Percentiles rank a stretch among this genome's conserved stretches.
phyloP scores from a whole-genome alignment of 2,329 filamentous ascomycete genomes.

The Nannizziopsis barbatae region DNA sequence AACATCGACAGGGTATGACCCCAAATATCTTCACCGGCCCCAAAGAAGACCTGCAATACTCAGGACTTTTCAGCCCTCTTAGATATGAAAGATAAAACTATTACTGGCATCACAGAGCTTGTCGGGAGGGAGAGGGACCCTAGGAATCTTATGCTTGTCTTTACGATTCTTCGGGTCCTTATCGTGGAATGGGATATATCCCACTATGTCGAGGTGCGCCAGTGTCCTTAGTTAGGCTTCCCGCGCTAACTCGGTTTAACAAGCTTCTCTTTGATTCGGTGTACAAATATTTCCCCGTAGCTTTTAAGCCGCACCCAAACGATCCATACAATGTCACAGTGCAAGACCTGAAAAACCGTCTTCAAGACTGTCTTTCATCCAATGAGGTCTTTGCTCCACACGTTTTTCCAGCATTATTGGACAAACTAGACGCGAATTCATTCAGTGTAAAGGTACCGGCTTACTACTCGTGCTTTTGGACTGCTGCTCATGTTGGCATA shows the following conservation, averaged over 20 bases:
- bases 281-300: constrained; percentile 63
- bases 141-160: constrained; percentile 58
- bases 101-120: constrained; percentile 51
- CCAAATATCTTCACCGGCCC: background rate
- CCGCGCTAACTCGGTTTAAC: background rate
- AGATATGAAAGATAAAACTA: constrained; percentile 48
- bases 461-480: background rate
- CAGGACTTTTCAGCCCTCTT: constrained; percentile 34
- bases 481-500: constrained; percentile 19
- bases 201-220: constrained; percentile 45
- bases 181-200: constrained; percentile 58
- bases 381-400: constrained; percentile 54
- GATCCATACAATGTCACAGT: constrained; percentile 60
- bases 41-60: background rate
- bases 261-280: constrained; percentile 53
- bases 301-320: constrained; percentile 57
- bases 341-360: constrained; percentile 53
- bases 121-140: constrained; percentile 60
- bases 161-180: constrained; percentile 54
- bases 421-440: constrained; percentile 59
- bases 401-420: constrained; percentile 54
- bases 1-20: constrained; percentile 44
- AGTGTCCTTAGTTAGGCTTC: background rate
- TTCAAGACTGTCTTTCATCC: constrained; percentile 54
- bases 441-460: constrained; percentile 51